These are phyloP conservation scores for Bipolaris gigantea DNA, from an alignment of 2,329 filamentous ascomycete species.

Conservation along the genomic window DNA sequence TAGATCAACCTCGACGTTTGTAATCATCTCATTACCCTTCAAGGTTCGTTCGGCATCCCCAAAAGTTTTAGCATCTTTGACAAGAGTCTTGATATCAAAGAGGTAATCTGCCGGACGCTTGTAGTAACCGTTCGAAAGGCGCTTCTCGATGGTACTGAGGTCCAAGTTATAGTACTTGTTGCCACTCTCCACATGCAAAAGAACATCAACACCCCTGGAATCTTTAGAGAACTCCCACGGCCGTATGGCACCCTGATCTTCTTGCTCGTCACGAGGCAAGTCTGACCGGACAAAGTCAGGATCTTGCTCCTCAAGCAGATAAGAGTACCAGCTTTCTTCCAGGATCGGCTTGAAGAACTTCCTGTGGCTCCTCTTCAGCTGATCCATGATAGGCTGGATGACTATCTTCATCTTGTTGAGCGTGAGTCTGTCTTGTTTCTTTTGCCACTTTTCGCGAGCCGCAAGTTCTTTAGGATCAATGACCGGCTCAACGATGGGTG, in stretches of 20 bases:
- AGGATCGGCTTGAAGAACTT: conserved; percentile 81
- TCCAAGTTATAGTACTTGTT: conserved; percentile 97
- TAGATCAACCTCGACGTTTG: conserved; percentile 94
- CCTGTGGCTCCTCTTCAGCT: conserved; percentile 86
- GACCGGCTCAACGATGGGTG: conserved; percentile 58
- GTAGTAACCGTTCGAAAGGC: conserved; percentile 96
- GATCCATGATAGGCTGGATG: conserved; percentile 95
- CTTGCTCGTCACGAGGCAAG: conserved; percentile 57
- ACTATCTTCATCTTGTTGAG: conserved; percentile 86
- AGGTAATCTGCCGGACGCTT: conserved; percentile 87
- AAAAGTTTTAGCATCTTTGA: conserved; percentile 78
- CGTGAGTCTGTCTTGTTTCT: conserved; percentile 78
- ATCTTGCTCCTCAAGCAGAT: conserved; percentile 82
- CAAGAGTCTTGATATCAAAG: conserved; percentile 80
- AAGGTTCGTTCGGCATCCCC: conserved; percentile 82
- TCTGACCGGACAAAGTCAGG: conserved; percentile 66
- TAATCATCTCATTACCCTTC: conserved; percentile 86
- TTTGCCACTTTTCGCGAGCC: conserved; percentile 77
- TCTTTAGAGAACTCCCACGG: conserved; percentile 82
- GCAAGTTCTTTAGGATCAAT: conserved; percentile 65
- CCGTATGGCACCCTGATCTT: conserved; percentile 60
- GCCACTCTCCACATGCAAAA: conserved; percentile 72
- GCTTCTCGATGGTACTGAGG: conserved; percentile 88
- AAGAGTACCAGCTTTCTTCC: conserved; percentile 71
- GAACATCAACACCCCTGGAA: conserved; percentile 73